Base-by-base conservation (phyloP, 176 grass and related monocot genomes). In the Zoysia pacifica region DNA sequence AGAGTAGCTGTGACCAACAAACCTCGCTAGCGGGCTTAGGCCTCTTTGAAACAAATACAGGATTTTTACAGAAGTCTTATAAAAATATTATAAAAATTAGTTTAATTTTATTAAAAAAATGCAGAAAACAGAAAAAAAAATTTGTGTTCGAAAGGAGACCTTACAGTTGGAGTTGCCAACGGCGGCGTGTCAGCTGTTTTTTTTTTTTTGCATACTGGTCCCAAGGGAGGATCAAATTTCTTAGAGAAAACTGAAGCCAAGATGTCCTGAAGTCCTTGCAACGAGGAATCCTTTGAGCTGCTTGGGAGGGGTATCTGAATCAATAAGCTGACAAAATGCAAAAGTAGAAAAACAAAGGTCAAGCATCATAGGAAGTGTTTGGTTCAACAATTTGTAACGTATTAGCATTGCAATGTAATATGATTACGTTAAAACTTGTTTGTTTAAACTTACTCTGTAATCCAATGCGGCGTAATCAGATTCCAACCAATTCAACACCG, bases 21-120 rank as follows among this genome's bases (percentile, higher is more conserved):
- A 96, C 87, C 90, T 96, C 0, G 97, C 84, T 62, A 94, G 79
- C 38, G 93, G 90, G 82, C 97, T 99, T 74, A 93, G n/a, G n/a
- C n/a, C n/a, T n/a, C n/a, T n/a, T n/a, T n/a, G n/a, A n/a, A n/a
- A n/a, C n/a, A n/a, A n/a, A n/a, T n/a, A n/a, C n/a, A n/a, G n/a
- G n/a, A n/a, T n/a, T n/a, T n/a, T n/a, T n/a, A n/a, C n/a, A n/a
- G n/a, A n/a, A n/a, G n/a, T n/a, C n/a, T n/a, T n/a, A n/a, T n/a
- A n/a, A n/a, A n/a, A n/a, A n/a, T n/a, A n/a, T n/a, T n/a, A n/a
- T n/a, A n/a, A n/a, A n/a, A n/a, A n/a, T n/a, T n/a, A n/a, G n/a
- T n/a, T n/a, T n/a, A n/a, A 28, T 28, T 28, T 28, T 28, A 28
- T 28, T 28, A 28, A 28, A 28, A 28, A n/a, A n/a, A n/a, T n/a